Evolutionary conservation across 164 flowering plant species (phyloP).

Genomic region (Malania oleifera): DNA sequence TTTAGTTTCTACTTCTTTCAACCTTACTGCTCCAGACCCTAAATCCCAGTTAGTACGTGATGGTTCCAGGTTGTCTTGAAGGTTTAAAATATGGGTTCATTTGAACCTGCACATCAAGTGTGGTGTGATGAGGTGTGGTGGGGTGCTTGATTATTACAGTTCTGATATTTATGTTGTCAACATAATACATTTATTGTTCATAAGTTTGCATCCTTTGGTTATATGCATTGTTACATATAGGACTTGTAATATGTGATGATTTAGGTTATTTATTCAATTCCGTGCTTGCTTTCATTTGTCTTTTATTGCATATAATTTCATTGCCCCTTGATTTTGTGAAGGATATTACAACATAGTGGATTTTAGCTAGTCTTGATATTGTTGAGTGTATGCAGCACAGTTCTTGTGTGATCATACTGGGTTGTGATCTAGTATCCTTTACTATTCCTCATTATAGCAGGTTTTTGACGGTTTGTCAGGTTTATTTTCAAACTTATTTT

Average conservation of each 20-base stretch:
- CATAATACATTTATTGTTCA: too few species aligned
- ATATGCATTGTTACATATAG: too few species aligned
- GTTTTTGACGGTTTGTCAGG: slow-evolving; percentile 13
- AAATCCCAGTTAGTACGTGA: neutral
- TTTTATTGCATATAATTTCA: neutral
- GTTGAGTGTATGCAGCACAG: slow-evolving; percentile 22
- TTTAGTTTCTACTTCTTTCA: slow-evolving; percentile 13
- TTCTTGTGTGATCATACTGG: slow-evolving; percentile 16
- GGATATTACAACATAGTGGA: neutral
- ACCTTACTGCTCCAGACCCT: neutral
- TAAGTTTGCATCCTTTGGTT: too few species aligned
- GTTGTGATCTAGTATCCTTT: slow-evolving; percentile 14
- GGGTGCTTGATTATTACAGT: too few species aligned
- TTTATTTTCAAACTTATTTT: neutral
- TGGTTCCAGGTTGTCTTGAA: too few species aligned
- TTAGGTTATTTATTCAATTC: too few species aligned
- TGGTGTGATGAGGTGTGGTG: too few species aligned
- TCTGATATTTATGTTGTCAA: too few species aligned
- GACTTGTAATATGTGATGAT: neutral
- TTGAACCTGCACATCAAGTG: too few species aligned
- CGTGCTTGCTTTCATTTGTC: too few species aligned
- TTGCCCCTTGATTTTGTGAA: neutral
- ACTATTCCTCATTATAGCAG: slow-evolving; percentile 12
- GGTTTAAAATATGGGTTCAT: too few species aligned
- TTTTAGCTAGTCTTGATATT: neutral